These are phyloP conservation scores for Eucalyptus sideroxylon DNA, from an alignment of 345 rosid genomes.

Conservation along the genomic window DNA sequence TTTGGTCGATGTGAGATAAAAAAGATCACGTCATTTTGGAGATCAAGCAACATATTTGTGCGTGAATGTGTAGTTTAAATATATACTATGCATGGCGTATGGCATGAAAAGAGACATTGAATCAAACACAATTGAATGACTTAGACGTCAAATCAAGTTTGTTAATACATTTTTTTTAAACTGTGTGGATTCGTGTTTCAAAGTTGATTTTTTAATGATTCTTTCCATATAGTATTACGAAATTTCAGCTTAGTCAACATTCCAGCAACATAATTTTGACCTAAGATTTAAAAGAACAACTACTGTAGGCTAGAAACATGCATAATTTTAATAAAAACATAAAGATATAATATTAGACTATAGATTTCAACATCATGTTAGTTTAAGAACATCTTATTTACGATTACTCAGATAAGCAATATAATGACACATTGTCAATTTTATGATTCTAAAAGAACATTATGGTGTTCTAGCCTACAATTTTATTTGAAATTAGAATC, in stretches of 20 bases:
- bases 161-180: neutral
- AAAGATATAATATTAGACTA: neutral
- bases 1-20: neutral
- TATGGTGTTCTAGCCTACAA: neutral
- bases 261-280: neutral
- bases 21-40: neutral
- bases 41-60: neutral
- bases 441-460: neutral
- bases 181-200: accelerated
- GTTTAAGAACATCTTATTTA: neutral
- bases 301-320: neutral
- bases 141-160: neutral
- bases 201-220: neutral
- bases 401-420: neutral
- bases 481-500: neutral
- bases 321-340: neutral
- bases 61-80: neutral
- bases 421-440: neutral
- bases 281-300: neutral
- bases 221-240: neutral
- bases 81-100: neutral
- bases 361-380: neutral
- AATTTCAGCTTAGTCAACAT: neutral
- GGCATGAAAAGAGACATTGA: neutral
- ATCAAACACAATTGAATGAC: neutral